Percentiles rank a stretch among this genome's conserved stretches.
Conservation (phyloP, 2,329 filamentous ascomycete genomes). For the Didymella exigua region DNA sequence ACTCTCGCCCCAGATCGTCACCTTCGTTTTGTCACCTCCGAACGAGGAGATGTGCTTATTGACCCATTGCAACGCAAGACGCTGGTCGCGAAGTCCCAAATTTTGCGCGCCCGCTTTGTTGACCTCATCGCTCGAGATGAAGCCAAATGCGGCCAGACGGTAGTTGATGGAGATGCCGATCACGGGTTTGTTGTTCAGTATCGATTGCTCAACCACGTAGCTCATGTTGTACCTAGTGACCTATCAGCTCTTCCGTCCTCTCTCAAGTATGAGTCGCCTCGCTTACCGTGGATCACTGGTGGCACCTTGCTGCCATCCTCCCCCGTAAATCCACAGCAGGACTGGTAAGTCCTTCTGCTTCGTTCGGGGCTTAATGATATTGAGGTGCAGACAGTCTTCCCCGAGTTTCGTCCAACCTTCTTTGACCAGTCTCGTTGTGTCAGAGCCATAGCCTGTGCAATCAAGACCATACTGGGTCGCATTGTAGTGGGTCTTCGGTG, state of each 20-base stretch:
- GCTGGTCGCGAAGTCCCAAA: slow-evolving; percentile 67
- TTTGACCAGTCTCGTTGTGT: slow-evolving; percentile 31
- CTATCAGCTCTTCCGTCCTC: not conserved
- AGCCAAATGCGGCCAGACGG: slow-evolving; percentile 57
- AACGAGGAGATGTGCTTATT: slow-evolving; percentile 60
- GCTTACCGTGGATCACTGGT: slow-evolving; percentile 40
- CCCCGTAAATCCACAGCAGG: slow-evolving; percentile 44
- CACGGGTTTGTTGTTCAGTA: slow-evolving; percentile 37
- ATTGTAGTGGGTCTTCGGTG: slow-evolving; percentile 23
- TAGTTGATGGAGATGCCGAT: slow-evolving; percentile 54
- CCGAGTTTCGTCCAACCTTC: slow-evolving; percentile 32
- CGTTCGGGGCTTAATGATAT: slow-evolving; percentile 37
- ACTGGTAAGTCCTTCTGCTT: slow-evolving; percentile 31
- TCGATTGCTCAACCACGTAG: slow-evolving; percentile 40
- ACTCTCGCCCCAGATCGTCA: slow-evolving; percentile 65
- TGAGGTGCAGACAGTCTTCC: slow-evolving; percentile 55
- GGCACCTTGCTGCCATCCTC: slow-evolving; percentile 41
- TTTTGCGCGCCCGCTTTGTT: slow-evolving; percentile 47
- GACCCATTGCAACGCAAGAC: slow-evolving; percentile 65
- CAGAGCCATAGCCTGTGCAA: slow-evolving; percentile 36
- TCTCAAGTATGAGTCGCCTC: not conserved
- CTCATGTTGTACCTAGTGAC: slow-evolving; percentile 36
- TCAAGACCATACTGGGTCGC: slow-evolving; percentile 35
- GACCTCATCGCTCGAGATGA: slow-evolving; percentile 52
- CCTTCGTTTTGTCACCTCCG: slow-evolving; percentile 62